phyloP scores from a whole-genome alignment of 1,284 basidiomycete genomes.

The Microbotryomycetes sp. region DNA sequence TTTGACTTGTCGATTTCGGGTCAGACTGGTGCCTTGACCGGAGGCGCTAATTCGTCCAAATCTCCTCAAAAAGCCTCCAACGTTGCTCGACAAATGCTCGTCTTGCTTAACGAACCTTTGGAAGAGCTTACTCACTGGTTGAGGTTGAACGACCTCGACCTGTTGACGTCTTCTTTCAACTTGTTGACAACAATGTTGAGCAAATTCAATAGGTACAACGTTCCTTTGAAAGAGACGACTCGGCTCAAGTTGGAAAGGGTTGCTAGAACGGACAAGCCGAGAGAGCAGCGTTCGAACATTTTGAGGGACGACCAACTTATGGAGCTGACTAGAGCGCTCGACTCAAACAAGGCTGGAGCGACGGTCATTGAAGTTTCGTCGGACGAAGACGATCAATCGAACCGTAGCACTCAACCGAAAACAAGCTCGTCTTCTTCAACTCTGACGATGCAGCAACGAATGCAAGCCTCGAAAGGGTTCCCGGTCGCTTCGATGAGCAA shows the following conservation, averaged over 20 bases:
- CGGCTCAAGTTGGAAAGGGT: constrained; percentile 20
- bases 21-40: constrained; percentile 40
- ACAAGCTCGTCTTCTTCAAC: too few relatives aligned
- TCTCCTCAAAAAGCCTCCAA: constrained; percentile 40
- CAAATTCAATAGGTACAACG: constrained; percentile 30
- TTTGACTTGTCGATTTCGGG: constrained; percentile 62
- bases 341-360: constrained; percentile 6
- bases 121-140: constrained; percentile 73
- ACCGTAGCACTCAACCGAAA: too few relatives aligned
- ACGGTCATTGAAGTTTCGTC: background rate
- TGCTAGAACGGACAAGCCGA: constrained; percentile 8
- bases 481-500: background rate
- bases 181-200: constrained; percentile 33
- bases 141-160: constrained; percentile 62
- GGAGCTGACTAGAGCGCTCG: constrained; percentile 64
- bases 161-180: constrained; percentile 29
- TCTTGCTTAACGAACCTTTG: constrained; percentile 66
- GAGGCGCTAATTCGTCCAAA: constrained; percentile 2
- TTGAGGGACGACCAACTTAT: constrained; percentile 61
- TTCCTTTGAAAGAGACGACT: constrained; percentile 17
- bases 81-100: constrained; percentile 64
- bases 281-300: constrained; percentile 21
- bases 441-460: background rate
- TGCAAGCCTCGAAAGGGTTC: background rate
- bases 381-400: background rate